phyloP scores from a whole-genome alignment of 2,329 filamentous ascomycete species.

The Calonectria honghensis region DNA sequence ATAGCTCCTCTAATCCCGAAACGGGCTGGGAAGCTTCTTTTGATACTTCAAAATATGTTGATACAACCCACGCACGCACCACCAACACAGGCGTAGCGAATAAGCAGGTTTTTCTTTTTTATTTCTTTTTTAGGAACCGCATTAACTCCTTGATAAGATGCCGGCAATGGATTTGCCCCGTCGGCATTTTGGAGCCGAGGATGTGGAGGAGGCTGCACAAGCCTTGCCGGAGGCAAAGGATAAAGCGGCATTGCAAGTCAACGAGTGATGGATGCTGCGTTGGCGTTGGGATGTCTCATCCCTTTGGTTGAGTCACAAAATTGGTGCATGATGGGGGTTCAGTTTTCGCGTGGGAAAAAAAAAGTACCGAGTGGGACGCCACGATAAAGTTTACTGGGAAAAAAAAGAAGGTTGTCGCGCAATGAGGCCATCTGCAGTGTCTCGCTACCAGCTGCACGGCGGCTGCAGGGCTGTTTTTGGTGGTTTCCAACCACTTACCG shows the following conservation, averaged over 20 bases:
- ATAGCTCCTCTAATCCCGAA: neutral
- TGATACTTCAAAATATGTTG: neutral
- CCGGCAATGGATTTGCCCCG: neutral
- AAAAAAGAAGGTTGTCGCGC: neutral
- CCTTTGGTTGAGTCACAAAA: conserved; percentile 6
- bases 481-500: conserved; percentile 15
- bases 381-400: neutral
- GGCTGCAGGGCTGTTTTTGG: neutral
- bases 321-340: neutral
- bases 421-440: conserved; percentile 20
- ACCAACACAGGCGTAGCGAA: neutral
- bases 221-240: conserved; percentile 7
- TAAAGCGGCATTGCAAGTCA: neutral
- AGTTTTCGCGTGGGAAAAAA: neutral
- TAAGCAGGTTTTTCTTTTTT: neutral
- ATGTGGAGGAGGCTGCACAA: too few species aligned
- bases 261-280: neutral
- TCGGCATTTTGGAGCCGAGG: neutral
- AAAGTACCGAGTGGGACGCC: neutral
- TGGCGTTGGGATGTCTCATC: neutral
- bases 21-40: neutral
- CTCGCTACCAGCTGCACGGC: neutral
- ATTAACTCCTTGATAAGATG: neutral
- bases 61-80: neutral
- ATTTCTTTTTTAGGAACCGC: neutral